These are phyloP conservation scores for Vararia minispora DNA, from an alignment of 768 basidiomycete species.

Conservation along the genomic window DNA sequence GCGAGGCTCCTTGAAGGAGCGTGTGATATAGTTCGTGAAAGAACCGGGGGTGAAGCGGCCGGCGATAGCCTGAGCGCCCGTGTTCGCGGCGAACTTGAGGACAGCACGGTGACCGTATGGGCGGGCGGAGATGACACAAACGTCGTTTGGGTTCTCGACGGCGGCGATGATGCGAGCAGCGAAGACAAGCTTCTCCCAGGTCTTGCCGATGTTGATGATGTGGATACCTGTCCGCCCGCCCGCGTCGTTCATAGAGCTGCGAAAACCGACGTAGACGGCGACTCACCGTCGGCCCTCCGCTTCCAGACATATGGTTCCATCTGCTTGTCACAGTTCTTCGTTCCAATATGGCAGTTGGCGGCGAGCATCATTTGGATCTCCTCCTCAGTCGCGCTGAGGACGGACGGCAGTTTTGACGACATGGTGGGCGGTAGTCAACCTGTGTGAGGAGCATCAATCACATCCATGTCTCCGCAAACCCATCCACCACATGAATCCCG, in stretches of 20 bases:
- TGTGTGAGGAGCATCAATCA: slow-evolving; percentile 23
- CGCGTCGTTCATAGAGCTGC: slow-evolving; percentile 7
- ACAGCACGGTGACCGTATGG: slow-evolving; percentile 99
- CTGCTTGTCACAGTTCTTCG: slow-evolving; percentile 99
- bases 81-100: slow-evolving; percentile 96
- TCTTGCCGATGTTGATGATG: slow-evolving; percentile 97
- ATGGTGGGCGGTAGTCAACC: slow-evolving; percentile 25
- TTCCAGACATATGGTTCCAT: slow-evolving; percentile 99
- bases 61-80: slow-evolving; percentile 96
- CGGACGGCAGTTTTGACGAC: slow-evolving; percentile 89
- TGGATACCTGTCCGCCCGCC: slow-evolving; percentile 62
- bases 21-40: slow-evolving; percentile 99
- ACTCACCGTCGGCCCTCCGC: slow-evolving; percentile 86
- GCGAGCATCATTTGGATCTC: slow-evolving; percentile 92
- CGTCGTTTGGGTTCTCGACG: slow-evolving; percentile 96
- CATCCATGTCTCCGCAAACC: slow-evolving; percentile 20
- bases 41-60: slow-evolving; percentile 98
- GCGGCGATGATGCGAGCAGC: slow-evolving; percentile 97
- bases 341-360: slow-evolving; percentile 94
- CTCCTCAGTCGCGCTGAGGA: slow-evolving; percentile 91
- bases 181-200: slow-evolving; percentile 98
- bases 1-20: slow-evolving; percentile 99
- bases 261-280: neutral
- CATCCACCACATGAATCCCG: slow-evolving; percentile 26
- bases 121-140: slow-evolving; percentile 96